Conservation (phyloP, 2,329 filamentous ascomycete genomes). For the Sporothrix dimorphospora region DNA sequence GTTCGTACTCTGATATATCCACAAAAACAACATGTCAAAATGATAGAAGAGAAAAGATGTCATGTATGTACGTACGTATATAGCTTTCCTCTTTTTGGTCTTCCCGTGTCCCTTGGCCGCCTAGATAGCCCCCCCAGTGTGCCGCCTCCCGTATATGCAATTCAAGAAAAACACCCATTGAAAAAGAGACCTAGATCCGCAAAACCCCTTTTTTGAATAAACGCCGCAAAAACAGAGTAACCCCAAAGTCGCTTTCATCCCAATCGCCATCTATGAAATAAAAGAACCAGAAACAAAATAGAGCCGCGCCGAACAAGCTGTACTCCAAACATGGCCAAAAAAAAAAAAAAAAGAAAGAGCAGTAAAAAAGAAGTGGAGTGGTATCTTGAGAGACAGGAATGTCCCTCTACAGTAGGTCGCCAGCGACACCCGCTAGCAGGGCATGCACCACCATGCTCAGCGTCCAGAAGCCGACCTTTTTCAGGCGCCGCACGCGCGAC, state of each 20-base stretch:
- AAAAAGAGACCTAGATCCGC: background rate
- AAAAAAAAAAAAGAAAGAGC: background rate
- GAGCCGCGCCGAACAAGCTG: background rate
- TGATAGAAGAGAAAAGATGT: background rate
- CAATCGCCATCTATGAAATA: slow-evolving; percentile 18
- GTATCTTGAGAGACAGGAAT: background rate
- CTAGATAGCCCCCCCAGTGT: background rate
- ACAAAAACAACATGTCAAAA: background rate
- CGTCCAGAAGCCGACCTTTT: slow-evolving; percentile 94
- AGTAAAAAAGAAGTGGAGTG: slow-evolving; percentile 19
- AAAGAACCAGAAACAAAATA: background rate
- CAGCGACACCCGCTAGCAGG: slow-evolving; percentile 91
- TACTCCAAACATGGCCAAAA: background rate
- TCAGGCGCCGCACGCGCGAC: slow-evolving; percentile 81
- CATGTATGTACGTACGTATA: slow-evolving; percentile 6
- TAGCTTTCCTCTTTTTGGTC: background rate
- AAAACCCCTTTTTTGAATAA: background rate
- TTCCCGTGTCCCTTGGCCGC: background rate
- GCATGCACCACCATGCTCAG: slow-evolving; percentile 90
- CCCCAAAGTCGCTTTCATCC: slow-evolving; percentile 12
- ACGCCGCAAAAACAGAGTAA: background rate
- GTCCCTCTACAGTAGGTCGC: slow-evolving; percentile 62
- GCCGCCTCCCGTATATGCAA: background rate
- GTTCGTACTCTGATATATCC: background rate
- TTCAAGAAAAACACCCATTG: background rate